A percentile compares a stretch with the other conserved stretches of the same genome.
phyloP scores from a whole-genome alignment of 441 rosid genomes.

The Isatis lusitanica region DNA sequence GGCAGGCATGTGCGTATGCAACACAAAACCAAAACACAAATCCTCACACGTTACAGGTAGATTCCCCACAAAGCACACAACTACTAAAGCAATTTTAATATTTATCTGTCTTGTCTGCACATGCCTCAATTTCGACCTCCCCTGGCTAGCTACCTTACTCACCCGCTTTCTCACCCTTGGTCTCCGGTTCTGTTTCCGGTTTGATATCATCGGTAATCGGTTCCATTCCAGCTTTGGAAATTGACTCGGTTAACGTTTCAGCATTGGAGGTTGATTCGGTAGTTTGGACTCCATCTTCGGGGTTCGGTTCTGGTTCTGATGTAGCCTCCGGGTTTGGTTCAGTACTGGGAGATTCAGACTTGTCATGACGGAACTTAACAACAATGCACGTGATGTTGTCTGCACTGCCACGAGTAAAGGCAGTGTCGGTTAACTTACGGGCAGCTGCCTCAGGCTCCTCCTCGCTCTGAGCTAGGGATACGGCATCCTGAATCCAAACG shows the following conservation, averaged over 20 bases:
- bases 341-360: constrained; percentile 39
- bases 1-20: constrained; percentile 25
- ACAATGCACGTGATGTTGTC: constrained; percentile 97
- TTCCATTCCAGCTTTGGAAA: constrained; percentile 5
- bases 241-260: constrained; percentile 19
- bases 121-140: neutral
- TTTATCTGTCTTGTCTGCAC: constrained; percentile 16
- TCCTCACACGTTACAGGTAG: constrained; percentile 24
- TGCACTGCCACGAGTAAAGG: constrained; percentile 86
- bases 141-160: constrained; percentile 18
- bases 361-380: constrained; percentile 68
- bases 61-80: constrained; percentile 22
- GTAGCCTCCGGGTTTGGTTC: constrained; percentile 30
- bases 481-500: constrained; percentile 68
- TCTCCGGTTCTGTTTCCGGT: constrained; percentile 20
- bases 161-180: constrained; percentile 25
- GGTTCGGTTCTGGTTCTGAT: neutral
- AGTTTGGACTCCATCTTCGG: constrained; percentile 18
- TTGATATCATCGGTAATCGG: neutral
- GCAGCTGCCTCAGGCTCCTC: constrained; percentile 86
- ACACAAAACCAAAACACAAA: constrained; percentile 30
- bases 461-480: constrained; percentile 64
- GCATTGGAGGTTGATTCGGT: neutral
- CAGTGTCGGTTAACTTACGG: constrained; percentile 78
- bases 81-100: constrained; percentile 24